phyloP scores from a whole-genome alignment of 805 yeast genomes.

The Ogataea nonfermentans region DNA sequence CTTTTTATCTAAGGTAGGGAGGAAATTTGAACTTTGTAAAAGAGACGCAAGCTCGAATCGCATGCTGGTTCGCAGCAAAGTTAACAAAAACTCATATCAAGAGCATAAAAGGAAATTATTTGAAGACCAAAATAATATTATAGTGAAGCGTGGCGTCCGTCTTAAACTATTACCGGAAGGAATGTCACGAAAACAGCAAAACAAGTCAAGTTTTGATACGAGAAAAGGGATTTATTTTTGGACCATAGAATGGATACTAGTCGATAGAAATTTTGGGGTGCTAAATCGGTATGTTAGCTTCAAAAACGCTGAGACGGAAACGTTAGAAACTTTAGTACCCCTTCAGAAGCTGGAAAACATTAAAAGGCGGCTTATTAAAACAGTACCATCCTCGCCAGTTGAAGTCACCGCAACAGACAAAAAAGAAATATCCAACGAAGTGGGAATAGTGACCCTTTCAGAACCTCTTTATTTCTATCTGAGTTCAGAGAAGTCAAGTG shows the following conservation, averaged over 20 bases:
- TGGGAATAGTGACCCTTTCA: too few species aligned
- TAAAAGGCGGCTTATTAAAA: too few species aligned
- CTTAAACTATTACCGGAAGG: slow-evolving; percentile 66
- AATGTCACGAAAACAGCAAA: slow-evolving; percentile 63
- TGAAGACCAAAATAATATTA: slow-evolving; percentile 20
- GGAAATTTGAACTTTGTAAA: slow-evolving; percentile 60
- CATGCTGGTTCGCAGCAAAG: slow-evolving; percentile 30
- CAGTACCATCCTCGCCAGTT: too few species aligned
- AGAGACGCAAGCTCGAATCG: slow-evolving; percentile 50
- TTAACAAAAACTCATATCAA: slow-evolving; percentile 21
- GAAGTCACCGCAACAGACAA: too few species aligned
- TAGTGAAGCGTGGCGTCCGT: slow-evolving; percentile 62
- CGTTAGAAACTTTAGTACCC: slow-evolving; percentile 36
- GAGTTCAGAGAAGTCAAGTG: slow-evolving; percentile 10
- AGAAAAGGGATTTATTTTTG: slow-evolving; percentile 60
- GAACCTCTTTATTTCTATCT: slow-evolving; percentile 12
- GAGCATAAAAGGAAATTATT: slow-evolving; percentile 28
- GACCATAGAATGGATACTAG: slow-evolving; percentile 74
- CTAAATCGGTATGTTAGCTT: slow-evolving; percentile 33
- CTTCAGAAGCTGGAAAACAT: too few species aligned
- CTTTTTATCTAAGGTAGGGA: slow-evolving; percentile 57
- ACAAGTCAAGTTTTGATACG: slow-evolving; percentile 71
- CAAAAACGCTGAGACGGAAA: slow-evolving; percentile 39
- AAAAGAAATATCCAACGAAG: too few species aligned
- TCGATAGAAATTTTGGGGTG: slow-evolving; percentile 23